Evolutionary conservation across 2,329 filamentous ascomycete genomes (phyloP).

Genomic region (Pseudogymnoascus destructans): DNA sequence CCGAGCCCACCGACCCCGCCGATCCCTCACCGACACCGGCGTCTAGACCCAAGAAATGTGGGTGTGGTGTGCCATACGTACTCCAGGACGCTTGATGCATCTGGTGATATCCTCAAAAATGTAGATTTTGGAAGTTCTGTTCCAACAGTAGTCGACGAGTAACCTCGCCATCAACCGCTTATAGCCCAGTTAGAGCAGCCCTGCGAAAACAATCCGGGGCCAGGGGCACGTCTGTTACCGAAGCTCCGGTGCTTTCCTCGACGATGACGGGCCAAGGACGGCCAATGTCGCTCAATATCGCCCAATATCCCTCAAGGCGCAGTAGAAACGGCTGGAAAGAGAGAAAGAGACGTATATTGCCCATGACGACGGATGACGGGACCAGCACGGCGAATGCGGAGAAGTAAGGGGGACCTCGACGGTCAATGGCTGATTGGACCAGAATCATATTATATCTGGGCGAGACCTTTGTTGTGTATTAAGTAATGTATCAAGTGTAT

Average conservation of each 20-base stretch:
- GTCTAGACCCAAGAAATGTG: not conserved
- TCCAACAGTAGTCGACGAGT: not conserved
- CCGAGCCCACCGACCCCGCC: not conserved
- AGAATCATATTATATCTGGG: not conserved
- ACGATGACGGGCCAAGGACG: not conserved
- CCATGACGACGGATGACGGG: no score
- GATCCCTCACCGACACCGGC: slow-evolving; percentile 5
- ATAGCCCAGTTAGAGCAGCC: slow-evolving; percentile 1
- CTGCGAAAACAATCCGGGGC: slow-evolving; percentile 2
- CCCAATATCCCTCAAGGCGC: slow-evolving; percentile 6
- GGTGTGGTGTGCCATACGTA: not conserved
- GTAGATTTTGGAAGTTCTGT: not conserved
- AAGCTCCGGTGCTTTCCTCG: slow-evolving; percentile 3
- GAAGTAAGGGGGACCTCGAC: not conserved
- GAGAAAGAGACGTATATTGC: not conserved
- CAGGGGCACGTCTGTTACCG: not conserved
- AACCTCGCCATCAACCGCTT: slow-evolving; percentile 6
- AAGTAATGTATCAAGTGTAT: not conserved
- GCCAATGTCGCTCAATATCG: not conserved
- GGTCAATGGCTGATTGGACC: not conserved
- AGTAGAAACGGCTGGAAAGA: not conserved
- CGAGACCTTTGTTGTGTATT: not conserved
- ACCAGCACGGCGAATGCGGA: not conserved
- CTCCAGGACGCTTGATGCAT: not conserved
- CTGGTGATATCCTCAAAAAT: slow-evolving; percentile 2